Percentiles rank a stretch among this genome's conserved stretches.
Conservation (phyloP, 129 eudicot species). For the Mikania micrantha region DNA sequence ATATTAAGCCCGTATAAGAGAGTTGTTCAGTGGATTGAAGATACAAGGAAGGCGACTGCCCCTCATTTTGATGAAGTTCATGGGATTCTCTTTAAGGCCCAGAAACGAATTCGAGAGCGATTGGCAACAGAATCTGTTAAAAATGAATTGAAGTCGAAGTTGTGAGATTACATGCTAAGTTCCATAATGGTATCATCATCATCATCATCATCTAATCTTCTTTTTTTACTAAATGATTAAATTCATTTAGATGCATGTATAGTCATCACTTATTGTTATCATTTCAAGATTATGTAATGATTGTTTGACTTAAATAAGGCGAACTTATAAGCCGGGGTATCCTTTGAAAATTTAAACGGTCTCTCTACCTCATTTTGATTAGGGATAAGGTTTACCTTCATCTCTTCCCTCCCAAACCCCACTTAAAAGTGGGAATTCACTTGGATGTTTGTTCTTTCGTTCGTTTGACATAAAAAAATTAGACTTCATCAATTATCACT, state of each 20-base stretch:
- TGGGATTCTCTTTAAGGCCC: slow-evolving; percentile 29
- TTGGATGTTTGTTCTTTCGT: no score
- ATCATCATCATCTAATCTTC: not conserved
- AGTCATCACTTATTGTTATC: not conserved
- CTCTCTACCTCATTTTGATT: no score
- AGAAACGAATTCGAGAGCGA: slow-evolving; percentile 35
- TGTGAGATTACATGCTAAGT: slow-evolving; percentile 13
- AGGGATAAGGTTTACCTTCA: no score
- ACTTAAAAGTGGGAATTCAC: no score
- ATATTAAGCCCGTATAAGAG: slow-evolving; percentile 70
- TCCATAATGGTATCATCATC: not conserved
- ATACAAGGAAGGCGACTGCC: slow-evolving; percentile 47
- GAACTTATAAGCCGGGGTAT: no score
- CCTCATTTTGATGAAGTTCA: slow-evolving; percentile 86
- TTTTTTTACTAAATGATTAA: not conserved
- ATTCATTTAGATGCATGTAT: not conserved
- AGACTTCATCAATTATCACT: no score
- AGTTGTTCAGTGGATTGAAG: slow-evolving; percentile 74
- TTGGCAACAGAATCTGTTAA: slow-evolving; percentile 12
- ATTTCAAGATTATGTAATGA: not conserved
- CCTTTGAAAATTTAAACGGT: no score
- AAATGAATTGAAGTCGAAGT: slow-evolving; percentile 28
- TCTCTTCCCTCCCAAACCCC: no score
- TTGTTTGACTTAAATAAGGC: not conserved
- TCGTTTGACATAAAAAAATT: no score